phyloP scores from a whole-genome alignment of 331 rosid genomes.

The Spiraea crenata region DNA sequence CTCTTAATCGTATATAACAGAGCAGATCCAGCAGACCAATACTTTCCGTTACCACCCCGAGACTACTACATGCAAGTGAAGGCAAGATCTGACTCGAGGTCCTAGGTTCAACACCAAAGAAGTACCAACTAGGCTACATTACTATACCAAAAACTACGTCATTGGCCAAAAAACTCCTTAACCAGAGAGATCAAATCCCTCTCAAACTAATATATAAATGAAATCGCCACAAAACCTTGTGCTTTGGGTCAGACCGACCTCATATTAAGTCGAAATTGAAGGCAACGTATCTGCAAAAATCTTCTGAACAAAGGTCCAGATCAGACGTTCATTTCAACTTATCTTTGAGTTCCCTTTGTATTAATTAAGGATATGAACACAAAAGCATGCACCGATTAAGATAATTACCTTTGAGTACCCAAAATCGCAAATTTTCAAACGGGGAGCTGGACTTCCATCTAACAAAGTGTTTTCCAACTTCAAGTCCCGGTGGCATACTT shows the following conservation, averaged over 20 bases:
- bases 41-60: too few species aligned
- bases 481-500: too few species aligned
- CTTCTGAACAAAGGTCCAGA: background rate
- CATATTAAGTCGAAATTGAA: background rate
- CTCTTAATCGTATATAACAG: background rate
- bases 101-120: too few species aligned
- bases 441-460: too few species aligned
- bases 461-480: too few species aligned
- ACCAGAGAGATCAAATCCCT: background rate
- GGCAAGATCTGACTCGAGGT: too few species aligned
- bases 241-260: background rate
- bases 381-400: conserved; percentile 5
- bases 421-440: too few species aligned
- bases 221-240: background rate
- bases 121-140: too few species aligned
- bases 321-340: background rate
- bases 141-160: too few species aligned
- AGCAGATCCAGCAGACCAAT: too few species aligned
- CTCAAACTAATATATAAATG: background rate
- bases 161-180: background rate
- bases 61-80: too few species aligned
- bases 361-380: conserved; percentile 5
- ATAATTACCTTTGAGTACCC: background rate
- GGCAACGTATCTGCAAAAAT: background rate
- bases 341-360: background rate